Evolutionary conservation across 148 eudicot species (phyloP).

Genomic region (Euryodendron excelsum): DNA sequence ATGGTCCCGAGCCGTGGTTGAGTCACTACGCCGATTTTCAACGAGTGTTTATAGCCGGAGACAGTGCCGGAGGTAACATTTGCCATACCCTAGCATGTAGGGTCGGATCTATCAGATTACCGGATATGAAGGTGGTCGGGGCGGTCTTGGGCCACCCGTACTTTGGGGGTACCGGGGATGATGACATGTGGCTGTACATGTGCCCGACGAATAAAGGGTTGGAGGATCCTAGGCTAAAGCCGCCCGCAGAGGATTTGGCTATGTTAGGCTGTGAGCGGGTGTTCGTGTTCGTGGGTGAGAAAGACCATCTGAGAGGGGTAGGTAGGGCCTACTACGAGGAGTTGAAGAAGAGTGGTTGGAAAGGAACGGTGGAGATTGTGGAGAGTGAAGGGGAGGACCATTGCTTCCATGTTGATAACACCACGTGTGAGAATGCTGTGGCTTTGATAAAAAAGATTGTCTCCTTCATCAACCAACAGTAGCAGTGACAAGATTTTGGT

Average conservation of each 20-base stretch:
- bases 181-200: constrained; percentile 14
- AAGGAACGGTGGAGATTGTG: constrained; percentile 21
- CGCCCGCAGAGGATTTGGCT: constrained; percentile 17
- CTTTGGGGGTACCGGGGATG: background rate
- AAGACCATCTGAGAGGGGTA: constrained; percentile 22
- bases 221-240: constrained; percentile 25
- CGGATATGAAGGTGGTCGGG: background rate
- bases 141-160: constrained; percentile 7
- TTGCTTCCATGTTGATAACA: constrained; percentile 23
- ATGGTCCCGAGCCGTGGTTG: constrained; percentile 5
- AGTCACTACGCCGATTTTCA: background rate
- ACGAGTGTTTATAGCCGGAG: constrained; percentile 2
- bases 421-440: constrained; percentile 10
- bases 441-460: background rate
- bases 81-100: background rate
- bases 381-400: constrained; percentile 29
- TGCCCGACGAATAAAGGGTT: constrained; percentile 10
- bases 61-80: constrained; percentile 21
- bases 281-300: constrained; percentile 27
- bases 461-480: background rate
- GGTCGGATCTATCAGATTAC: background rate
- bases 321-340: constrained; percentile 27
- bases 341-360: constrained; percentile 30
- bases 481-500: too few species aligned
- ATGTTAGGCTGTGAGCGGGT: constrained; percentile 24